Evolutionary conservation across 2,329 filamentous ascomycete genomes (phyloP).

Genomic region (Talaromyces sp.): DNA sequence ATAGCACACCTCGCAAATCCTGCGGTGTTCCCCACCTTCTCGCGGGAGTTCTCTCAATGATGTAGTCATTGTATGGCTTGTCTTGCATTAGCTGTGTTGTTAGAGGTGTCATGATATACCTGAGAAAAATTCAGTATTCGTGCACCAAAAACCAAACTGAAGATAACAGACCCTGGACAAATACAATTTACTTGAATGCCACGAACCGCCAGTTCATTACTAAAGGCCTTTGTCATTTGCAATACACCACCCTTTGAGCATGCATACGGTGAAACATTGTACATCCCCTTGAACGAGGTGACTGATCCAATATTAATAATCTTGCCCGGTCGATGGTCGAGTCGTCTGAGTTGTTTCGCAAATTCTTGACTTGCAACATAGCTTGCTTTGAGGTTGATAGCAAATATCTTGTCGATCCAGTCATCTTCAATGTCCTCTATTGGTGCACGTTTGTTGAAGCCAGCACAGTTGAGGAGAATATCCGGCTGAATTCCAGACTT

Average conservation of each 20-base stretch:
- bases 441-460: not conserved
- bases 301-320: slow-evolving; percentile 76
- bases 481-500: not conserved
- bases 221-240: slow-evolving; percentile 72
- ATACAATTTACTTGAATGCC: slow-evolving; percentile 66
- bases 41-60: slow-evolving; percentile 7
- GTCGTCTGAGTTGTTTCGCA: not conserved
- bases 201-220: slow-evolving; percentile 71
- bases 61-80: not conserved
- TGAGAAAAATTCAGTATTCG: not conserved
- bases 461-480: not conserved
- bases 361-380: not conserved
- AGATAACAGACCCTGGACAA: not conserved
- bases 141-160: too few species aligned
- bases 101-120: not conserved
- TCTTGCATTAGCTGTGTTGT: not conserved
- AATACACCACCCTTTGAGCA: slow-evolving; percentile 74
- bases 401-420: not conserved
- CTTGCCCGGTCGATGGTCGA: slow-evolving; percentile 6
- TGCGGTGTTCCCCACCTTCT: slow-evolving; percentile 18
- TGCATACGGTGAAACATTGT: slow-evolving; percentile 77
- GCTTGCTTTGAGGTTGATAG: not conserved
- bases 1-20: slow-evolving; percentile 18
- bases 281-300: slow-evolving; percentile 70
- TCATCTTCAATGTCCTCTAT: not conserved